These are phyloP conservation scores for Arctium minus DNA, from an alignment of 129 eudicot species.

Conservation along the genomic window DNA sequence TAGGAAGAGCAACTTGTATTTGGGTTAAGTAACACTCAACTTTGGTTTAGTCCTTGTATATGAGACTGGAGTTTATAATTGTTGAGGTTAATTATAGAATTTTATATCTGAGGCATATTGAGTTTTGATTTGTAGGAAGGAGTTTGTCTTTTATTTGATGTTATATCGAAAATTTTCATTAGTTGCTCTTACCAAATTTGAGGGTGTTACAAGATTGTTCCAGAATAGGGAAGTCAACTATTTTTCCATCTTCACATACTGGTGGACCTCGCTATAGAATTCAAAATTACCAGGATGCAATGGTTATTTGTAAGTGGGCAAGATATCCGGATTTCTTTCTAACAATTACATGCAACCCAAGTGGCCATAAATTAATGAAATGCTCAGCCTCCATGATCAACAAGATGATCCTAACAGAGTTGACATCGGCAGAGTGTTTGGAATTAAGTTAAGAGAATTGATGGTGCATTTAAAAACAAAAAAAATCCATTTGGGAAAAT, in stretches of 20 bases:
- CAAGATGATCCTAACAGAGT: neutral
- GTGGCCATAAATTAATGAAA: neutral
- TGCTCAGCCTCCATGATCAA: neutral
- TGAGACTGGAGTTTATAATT: no score
- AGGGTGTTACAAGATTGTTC: neutral
- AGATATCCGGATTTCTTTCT: neutral
- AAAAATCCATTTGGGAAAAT: neutral
- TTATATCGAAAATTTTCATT: no score
- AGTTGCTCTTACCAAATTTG: no score
- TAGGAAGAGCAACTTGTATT: no score
- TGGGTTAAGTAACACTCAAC: no score
- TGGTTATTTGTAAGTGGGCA: conserved; percentile 2
- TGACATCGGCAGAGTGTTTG: neutral
- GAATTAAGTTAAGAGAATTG: neutral
- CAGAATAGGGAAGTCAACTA: neutral
- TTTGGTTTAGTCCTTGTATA: no score
- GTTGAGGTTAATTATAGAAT: no score
- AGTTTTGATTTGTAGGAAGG: no score
- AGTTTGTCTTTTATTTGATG: no score
- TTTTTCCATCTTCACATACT: neutral
- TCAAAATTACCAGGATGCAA: conserved; percentile 8
- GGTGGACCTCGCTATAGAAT: neutral
- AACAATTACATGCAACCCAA: no score
- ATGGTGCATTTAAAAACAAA: neutral
- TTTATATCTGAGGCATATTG: no score